These are phyloP conservation scores for Kwoniella heveanensis DNA, from an alignment of 768 basidiomycete genomes.

Conservation along the genomic window DNA sequence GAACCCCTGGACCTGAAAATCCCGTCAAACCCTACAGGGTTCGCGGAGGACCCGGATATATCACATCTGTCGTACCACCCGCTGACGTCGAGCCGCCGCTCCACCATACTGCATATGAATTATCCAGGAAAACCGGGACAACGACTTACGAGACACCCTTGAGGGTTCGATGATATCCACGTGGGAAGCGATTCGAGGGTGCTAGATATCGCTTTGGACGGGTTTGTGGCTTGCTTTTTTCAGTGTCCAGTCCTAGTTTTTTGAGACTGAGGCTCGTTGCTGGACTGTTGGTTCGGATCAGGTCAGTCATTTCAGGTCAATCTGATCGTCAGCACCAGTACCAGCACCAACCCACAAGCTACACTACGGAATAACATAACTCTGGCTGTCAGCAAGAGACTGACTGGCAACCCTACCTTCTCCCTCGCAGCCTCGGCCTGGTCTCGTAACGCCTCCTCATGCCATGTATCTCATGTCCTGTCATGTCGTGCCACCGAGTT, in stretches of 20 bases:
- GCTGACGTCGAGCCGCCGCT: slow-evolving; percentile 12
- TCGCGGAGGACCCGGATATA: slow-evolving; percentile 3
- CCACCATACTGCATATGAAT: slow-evolving; percentile 3
- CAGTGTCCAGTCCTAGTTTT: neutral
- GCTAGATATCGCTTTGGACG: neutral
- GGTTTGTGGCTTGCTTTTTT: slow-evolving; percentile 18
- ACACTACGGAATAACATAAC: too few relatives aligned
- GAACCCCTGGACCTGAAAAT: slow-evolving; percentile 21
- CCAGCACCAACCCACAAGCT: too few relatives aligned
- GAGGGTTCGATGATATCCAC: slow-evolving; percentile 8
- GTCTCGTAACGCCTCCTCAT: neutral
- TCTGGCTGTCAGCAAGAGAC: too few relatives aligned
- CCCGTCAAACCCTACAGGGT: slow-evolving; percentile 8
- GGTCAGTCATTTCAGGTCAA: neutral
- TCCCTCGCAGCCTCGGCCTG: slow-evolving; percentile 3
- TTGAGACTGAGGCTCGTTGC: slow-evolving; percentile 20
- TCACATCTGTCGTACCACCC: neutral
- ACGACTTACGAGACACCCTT: neutral
- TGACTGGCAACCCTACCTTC: too few relatives aligned
- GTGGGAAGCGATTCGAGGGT: slow-evolving; percentile 14
- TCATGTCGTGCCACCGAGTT: neutral
- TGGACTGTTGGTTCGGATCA: neutral
- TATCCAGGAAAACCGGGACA: slow-evolving; percentile 5
- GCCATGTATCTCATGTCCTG: neutral
- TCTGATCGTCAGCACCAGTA: neutral